Base-by-base conservation (phyloP, 2,329 filamentous ascomycete species). In the Lomentospora prolificans region DNA sequence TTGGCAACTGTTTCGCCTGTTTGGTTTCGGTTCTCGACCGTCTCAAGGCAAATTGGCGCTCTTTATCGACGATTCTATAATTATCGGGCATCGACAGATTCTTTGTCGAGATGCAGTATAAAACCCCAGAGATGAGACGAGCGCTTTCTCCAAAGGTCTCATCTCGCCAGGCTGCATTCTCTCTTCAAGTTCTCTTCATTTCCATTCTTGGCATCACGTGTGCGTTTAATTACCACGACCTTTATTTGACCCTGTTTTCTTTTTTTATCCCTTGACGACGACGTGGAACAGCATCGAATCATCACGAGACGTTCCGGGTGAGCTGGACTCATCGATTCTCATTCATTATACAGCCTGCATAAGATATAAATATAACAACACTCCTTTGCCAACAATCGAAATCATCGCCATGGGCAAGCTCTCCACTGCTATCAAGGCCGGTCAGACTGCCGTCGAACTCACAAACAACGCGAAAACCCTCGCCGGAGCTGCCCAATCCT, bases 371-470 rank as follows among this genome's bases (percentile, higher is more conserved):
- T 33, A 28, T 17, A n/a, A 25, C 7, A n/a, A 17, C 51, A 4
- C 39, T 24, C 30, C 30, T 33, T 33, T 33, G 7, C 30, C 30
- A 33, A 27, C 27, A 28, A 33, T 6, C 10, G 51, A 50, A 3
- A 4, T 24, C 27, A 30, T 3, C 17, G 63, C 22, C 55, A 70
- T 70, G 68, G 61, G 61, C 39, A 68, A 65, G 12, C 41, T 70
- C 31, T 55, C 59, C 54, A 58, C 58, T 55, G 65, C 66, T 39
- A 58, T 70, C 60, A 67, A 69, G 8, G 64, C 63, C n/a, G 67
- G 66, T 48, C 64, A 69, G 53, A 64, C 63, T 2, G 68, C 64
- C 57, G 64, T 69, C 58, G 64, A 69, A 36, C 62, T 70, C 12
- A 65, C 64, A 53, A 61, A 62, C 39, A 65, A 60, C 33, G 68